Percentiles rank a stretch among this genome's conserved stretches.
These are phyloP conservation scores for Gynochthodes officinalis DNA, from an alignment of 257 asterid genomes.

Conservation along the genomic window DNA sequence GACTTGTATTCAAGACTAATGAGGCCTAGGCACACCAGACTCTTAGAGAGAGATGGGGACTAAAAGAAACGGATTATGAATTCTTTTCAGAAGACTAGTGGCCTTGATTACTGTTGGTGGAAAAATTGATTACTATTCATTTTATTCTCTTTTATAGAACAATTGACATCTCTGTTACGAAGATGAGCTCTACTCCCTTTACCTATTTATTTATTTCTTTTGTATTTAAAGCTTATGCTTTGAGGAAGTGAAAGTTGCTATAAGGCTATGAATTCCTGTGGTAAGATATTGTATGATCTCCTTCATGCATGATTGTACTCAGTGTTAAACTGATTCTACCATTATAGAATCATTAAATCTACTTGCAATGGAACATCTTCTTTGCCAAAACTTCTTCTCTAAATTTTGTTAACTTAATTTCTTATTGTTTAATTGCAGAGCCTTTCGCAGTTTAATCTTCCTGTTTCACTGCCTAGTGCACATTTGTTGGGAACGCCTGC, in stretches of 20 bases:
- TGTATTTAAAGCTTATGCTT: background rate
- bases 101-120: background rate
- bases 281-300: background rate
- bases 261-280: background rate
- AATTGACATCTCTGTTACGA: background rate
- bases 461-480: slow-evolving; percentile 38
- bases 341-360: background rate
- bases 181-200: background rate
- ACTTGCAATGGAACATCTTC: background rate
- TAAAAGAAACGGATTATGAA: background rate
- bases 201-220: background rate
- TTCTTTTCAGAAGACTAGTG: background rate
- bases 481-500: slow-evolving; percentile 34
- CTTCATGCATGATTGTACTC: background rate
- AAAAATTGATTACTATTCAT: background rate
- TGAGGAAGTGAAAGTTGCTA: background rate
- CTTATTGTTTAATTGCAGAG: slow-evolving; percentile 29
- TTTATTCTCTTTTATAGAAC: background rate
- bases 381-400: background rate
- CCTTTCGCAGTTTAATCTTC: slow-evolving; percentile 45
- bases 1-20: too few relatives aligned
- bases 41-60: background rate
- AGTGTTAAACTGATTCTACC: background rate
- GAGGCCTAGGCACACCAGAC: too few relatives aligned
- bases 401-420: background rate